Evolutionary conservation across 192 early-diverging fungal genomes (phyloP), one percentile per base, ranked within the genome.

Genomic region (Rhizophagus sp.): DNA sequence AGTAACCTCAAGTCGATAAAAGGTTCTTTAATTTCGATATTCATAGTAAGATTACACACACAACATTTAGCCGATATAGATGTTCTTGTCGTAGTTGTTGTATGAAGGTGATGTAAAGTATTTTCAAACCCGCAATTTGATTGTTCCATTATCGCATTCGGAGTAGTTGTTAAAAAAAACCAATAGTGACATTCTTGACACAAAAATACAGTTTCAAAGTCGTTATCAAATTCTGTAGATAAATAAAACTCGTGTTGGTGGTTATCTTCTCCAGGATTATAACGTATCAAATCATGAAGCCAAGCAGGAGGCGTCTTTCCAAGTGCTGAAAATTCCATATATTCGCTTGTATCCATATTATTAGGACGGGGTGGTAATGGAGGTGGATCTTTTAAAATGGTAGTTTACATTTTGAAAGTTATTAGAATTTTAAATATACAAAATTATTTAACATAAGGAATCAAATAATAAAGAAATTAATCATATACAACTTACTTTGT

Each of bases 111-210:
- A 63, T 76, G 75, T 41, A 76, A 39, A 7, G 39, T 25, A 41
- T 64, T 62, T 47, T 76, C 75, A 44, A 11, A 30, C 25, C 13
- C 13, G 63, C 75, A 76, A 10, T 22, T 44, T 27, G 57, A 34
- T 63, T 3, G 30, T 19, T 52, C 71, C 1, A 6, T 12, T 17
- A 52, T 30, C 27, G 33, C 10, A 19, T 34, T 64, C 10, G 75
- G 34, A 12, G n/a, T 12, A 17, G 33, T 49, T 3, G 25, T 76
- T 33, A 76, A 44, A 22, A 13, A 10, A 76, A 76, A 76, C 49
- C 75, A 39, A 34, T 64, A 41, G n/a, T 76, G 75, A 64, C 75
- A 76, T n/a, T 76, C n/a, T 36, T 65, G 36, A 17, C 75, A 76
- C 22, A 76, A 41, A 25, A 76, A 64, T 44, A 62, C 61, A 36